A percentile compares a stretch with the other conserved stretches of the same genome.
phyloP scores from a whole-genome alignment of 2,329 filamentous ascomycete genomes.

The Pseudogymnoascus pannorum region DNA sequence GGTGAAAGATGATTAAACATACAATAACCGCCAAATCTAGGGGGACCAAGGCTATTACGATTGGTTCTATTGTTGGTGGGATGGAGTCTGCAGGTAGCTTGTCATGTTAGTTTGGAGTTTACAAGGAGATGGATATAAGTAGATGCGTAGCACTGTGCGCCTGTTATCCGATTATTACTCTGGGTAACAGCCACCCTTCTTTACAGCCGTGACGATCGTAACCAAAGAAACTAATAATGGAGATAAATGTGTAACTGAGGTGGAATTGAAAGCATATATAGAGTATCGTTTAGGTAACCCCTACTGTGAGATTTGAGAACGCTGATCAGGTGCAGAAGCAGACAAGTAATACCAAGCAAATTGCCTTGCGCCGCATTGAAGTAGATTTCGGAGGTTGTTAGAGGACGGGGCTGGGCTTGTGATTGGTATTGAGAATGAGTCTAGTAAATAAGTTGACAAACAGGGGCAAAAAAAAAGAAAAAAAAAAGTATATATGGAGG shows the following conservation, averaged over 20 bases:
- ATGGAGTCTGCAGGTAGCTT: background rate
- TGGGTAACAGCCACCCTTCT: background rate
- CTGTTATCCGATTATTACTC: background rate
- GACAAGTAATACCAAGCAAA: background rate
- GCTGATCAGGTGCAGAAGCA: background rate
- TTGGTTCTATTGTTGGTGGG: background rate
- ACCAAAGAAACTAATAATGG: background rate
- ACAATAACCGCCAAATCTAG: background rate
- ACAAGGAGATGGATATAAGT: background rate
- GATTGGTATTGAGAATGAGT: background rate
- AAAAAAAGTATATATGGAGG: background rate
- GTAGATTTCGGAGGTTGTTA: background rate
- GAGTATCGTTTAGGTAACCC: background rate
- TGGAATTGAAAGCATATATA: background rate
- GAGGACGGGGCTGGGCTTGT: background rate
- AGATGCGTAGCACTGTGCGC: background rate
- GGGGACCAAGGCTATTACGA: background rate
- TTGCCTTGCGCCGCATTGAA: background rate
- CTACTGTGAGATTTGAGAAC: background rate
- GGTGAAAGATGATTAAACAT: background rate
- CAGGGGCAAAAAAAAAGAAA: background rate
- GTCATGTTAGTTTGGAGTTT: background rate
- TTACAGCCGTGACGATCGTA: background rate
- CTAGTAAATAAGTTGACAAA: background rate
- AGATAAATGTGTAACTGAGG: background rate